phyloP scores from a whole-genome alignment of 164 flowering plant genomes.

The Vitis riparia region DNA sequence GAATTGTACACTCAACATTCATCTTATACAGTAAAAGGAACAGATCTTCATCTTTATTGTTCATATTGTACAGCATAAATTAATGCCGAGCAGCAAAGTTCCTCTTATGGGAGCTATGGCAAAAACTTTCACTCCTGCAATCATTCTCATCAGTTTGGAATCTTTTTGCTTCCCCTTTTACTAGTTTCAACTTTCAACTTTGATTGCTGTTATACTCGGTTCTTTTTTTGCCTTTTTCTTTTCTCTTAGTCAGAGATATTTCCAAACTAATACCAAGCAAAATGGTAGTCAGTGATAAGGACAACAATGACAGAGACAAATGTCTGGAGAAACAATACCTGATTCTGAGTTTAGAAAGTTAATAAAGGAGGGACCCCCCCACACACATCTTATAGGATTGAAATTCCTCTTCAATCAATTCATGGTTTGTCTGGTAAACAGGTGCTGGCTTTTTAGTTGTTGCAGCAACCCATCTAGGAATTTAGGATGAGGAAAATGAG shows the following conservation, averaged over 20 bases:
- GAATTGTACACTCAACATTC: too few species aligned
- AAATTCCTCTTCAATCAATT: not conserved
- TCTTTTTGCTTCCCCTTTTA: too few species aligned
- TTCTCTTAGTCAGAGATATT: not conserved
- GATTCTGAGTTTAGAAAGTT: not conserved
- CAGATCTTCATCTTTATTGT: too few species aligned
- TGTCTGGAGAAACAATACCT: constrained; percentile 4
- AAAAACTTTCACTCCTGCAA: too few species aligned
- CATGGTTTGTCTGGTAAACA: not conserved
- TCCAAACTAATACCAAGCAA: not conserved
- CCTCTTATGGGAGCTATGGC: too few species aligned
- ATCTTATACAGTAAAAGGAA: too few species aligned
- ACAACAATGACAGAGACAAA: constrained; percentile 1
- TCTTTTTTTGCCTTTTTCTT: too few species aligned
- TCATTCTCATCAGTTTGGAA: too few species aligned
- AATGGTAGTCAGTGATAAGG: not conserved
- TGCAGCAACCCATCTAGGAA: not conserved
- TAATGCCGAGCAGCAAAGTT: too few species aligned
- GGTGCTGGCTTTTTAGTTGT: constrained; percentile 7
- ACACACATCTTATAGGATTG: not conserved
- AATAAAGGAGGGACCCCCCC: not conserved
- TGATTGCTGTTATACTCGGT: too few species aligned
- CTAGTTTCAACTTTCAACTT: too few species aligned
- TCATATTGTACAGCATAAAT: too few species aligned
- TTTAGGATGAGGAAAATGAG: not conserved